Percentiles rank a stretch among this genome's conserved stretches.
phyloP scores from a whole-genome alignment of 352 stramenopile species.

The Pythium dissimile region DNA sequence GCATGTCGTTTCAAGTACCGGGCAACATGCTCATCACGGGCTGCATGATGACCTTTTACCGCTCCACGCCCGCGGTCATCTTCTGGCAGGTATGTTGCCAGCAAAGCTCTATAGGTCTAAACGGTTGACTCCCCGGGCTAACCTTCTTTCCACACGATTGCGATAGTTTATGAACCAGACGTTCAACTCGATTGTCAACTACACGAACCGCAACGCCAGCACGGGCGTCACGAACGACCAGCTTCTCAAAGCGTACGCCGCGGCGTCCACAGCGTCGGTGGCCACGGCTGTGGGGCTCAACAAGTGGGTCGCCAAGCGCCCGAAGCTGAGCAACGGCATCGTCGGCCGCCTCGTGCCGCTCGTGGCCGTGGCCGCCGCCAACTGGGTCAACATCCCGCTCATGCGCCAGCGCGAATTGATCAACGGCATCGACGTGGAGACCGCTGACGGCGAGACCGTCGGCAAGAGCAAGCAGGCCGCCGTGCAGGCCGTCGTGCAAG shows the following conservation, averaged over 20 bases:
- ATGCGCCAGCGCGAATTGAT: constrained; percentile 89
- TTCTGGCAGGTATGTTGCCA: constrained; percentile 57
- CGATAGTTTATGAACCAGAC: constrained; percentile 85
- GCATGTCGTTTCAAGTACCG: constrained; percentile 87
- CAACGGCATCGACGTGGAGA: constrained; percentile 78
- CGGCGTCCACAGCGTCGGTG: constrained; percentile 77
- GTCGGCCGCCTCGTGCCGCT: constrained; percentile 75
- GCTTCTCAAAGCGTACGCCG: constrained; percentile 75
- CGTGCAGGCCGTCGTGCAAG: constrained; percentile 73
- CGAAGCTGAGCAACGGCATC: constrained; percentile 55
- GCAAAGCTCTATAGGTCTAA: constrained; percentile 15
- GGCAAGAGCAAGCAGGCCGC: constrained; percentile 71
- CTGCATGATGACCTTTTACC: constrained; percentile 88
- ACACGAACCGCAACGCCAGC: constrained; percentile 90
- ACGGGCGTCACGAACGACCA: constrained; percentile 79
- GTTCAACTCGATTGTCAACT: constrained; percentile 93
- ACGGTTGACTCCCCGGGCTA: background rate
- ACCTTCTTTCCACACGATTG: constrained; percentile 16
- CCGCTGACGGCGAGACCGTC: constrained; percentile 49
- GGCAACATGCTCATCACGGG: constrained; percentile 89
- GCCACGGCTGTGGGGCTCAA: constrained; percentile 75
- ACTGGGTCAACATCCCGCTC: constrained; percentile 88
- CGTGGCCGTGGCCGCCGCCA: constrained; percentile 80
- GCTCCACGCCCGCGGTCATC: constrained; percentile 71
- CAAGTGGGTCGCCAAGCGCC: constrained; percentile 60